These are phyloP conservation scores for Paecilomyces sp. DNA, from an alignment of 2,329 filamentous ascomycete species.

Conservation along the genomic window DNA sequence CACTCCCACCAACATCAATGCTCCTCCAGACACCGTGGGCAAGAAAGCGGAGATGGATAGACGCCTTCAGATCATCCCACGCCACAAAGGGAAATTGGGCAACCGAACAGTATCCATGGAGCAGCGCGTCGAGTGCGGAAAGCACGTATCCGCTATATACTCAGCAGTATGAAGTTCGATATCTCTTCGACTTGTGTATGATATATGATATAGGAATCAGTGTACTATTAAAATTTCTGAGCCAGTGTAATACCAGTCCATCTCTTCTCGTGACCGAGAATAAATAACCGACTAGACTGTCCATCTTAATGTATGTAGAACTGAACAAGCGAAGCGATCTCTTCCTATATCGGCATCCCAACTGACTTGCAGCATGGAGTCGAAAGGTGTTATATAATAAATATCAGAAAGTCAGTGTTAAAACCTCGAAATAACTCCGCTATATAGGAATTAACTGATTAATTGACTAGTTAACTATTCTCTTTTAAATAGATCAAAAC, in stretches of 20 bases:
- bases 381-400: no score
- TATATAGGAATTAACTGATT: no score
- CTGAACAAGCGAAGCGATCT: no score
- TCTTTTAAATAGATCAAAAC: no score
- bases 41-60: slow-evolving; percentile 58
- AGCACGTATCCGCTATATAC: slow-evolving; percentile 75
- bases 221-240: not conserved
- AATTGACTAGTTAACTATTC: no score
- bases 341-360: no score
- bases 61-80: slow-evolving; percentile 74
- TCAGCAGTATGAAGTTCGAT: slow-evolving; percentile 46
- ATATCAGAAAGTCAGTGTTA: not conserved
- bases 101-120: slow-evolving; percentile 69
- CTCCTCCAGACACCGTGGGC: slow-evolving; percentile 59
- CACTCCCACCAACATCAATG: slow-evolving; percentile 69
- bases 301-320: no score
- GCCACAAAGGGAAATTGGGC: slow-evolving; percentile 60
- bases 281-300: not conserved
- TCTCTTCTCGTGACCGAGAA: not conserved
- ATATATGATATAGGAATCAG: not conserved
- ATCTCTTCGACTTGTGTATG: slow-evolving; percentile 5
- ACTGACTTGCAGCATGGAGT: no score
- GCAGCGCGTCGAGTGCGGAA: slow-evolving; percentile 82
- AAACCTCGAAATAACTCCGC: not conserved
- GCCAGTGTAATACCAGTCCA: slow-evolving; percentile 2